phyloP scores from a whole-genome alignment of 768 basidiomycete species.

The Naganishia vishniacii region DNA sequence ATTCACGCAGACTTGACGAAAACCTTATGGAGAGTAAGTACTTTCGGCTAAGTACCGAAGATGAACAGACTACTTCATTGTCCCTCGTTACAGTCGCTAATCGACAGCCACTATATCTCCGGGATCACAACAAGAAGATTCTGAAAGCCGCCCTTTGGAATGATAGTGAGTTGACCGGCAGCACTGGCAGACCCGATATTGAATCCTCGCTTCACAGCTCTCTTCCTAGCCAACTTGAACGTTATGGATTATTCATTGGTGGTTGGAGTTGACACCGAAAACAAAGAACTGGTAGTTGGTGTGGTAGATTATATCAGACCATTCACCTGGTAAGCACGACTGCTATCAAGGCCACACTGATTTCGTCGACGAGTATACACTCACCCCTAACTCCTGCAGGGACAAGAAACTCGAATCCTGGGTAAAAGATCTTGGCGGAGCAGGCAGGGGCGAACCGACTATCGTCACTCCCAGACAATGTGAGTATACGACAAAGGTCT shows the following conservation, averaged over 20 bases:
- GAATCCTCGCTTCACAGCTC: slow-evolving; percentile 50
- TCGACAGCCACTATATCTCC: slow-evolving; percentile 80
- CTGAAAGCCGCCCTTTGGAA: slow-evolving; percentile 84
- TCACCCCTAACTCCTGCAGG: slow-evolving; percentile 52
- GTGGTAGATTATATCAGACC: slow-evolving; percentile 74
- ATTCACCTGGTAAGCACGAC: slow-evolving; percentile 32
- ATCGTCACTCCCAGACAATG: slow-evolving; percentile 96
- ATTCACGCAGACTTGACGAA: slow-evolving; percentile 62
- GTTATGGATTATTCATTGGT: slow-evolving; percentile 92
- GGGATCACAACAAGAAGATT: slow-evolving; percentile 94
- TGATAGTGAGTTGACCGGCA: slow-evolving; percentile 55
- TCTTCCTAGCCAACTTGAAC: slow-evolving; percentile 86
- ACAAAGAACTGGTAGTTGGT: slow-evolving; percentile 87
- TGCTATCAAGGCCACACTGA: no score
- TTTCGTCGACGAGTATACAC: background rate
- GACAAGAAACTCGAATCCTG: slow-evolving; percentile 97
- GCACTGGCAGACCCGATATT: no score
- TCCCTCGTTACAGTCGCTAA: slow-evolving; percentile 61
- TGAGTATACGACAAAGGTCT: slow-evolving; percentile 49
- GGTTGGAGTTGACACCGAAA: slow-evolving; percentile 84
- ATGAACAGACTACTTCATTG: slow-evolving; percentile 23
- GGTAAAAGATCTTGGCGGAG: slow-evolving; percentile 88
- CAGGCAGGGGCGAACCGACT: slow-evolving; percentile 82
- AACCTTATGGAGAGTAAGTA: slow-evolving; percentile 84
- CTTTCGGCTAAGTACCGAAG: background rate